These are phyloP conservation scores for button mushroom (Agaricus bisporus) DNA, from an alignment of 768 basidiomycete genomes.

Conservation along the genomic window DNA sequence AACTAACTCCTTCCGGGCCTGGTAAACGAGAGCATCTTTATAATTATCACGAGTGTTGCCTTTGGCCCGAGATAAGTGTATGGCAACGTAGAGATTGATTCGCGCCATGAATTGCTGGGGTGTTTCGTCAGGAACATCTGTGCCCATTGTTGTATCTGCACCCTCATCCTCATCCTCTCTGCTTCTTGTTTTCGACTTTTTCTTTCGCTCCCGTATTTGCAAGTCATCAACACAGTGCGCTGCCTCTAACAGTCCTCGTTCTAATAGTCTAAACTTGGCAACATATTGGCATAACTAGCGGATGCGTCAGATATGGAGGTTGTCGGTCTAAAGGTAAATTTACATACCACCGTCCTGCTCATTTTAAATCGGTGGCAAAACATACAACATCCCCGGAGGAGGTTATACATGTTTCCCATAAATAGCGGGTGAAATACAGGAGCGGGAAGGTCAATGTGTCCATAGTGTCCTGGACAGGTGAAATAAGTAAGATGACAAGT, in stretches of 20 bases:
- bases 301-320: conserved; percentile 1
- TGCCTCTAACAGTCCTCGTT: conserved; percentile 81
- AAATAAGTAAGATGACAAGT: conserved; percentile 93
- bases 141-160: conserved; percentile 36
- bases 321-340: not conserved
- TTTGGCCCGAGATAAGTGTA: conserved; percentile 41
- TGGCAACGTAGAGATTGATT: conserved; percentile 59
- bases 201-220: conserved; percentile 32
- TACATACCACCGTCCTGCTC: conserved; percentile 58
- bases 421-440: conserved; percentile 97
- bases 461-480: conserved; percentile 96
- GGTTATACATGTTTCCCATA: conserved; percentile 83
- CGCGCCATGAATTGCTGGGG: conserved; percentile 55
- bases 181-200: conserved; percentile 25
- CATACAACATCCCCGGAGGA: conserved; percentile 83
- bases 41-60: conserved; percentile 70
- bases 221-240: conserved; percentile 74
- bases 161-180: conserved; percentile 33
- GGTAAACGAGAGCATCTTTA: conserved; percentile 85
- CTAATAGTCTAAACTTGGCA: conserved; percentile 82
- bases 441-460: conserved; percentile 92
- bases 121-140: conserved; percentile 48
- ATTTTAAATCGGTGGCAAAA: conserved; percentile 94
- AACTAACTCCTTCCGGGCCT: conserved; percentile 79
- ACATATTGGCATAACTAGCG: conserved; percentile 73